phyloP scores from a whole-genome alignment of 345 rosid genomes.

The Sonneratia alba region DNA sequence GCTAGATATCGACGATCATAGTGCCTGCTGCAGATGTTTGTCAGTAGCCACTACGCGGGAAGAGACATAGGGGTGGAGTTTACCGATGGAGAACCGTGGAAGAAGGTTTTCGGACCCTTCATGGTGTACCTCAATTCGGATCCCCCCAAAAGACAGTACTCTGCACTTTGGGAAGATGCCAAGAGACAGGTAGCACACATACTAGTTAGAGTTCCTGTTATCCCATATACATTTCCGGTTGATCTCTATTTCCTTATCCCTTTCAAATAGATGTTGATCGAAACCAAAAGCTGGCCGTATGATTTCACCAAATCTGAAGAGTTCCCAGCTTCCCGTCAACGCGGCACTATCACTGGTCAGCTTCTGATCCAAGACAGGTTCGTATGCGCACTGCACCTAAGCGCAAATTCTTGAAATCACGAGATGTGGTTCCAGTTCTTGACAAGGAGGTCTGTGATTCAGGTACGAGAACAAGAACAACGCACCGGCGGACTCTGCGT shows the following conservation, averaged over 20 bases:
- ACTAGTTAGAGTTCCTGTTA: no score
- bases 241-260: background rate
- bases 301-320: conserved; percentile 19
- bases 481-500: conserved; percentile 8
- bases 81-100: conserved; percentile 28
- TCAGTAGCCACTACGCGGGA: conserved; percentile 30
- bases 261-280: conserved; percentile 15
- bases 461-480: background rate
- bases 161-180: conserved; percentile 32
- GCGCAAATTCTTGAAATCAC: background rate
- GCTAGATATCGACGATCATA: background rate
- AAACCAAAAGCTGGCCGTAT: conserved; percentile 31
- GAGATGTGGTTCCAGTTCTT: background rate
- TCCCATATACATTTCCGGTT: background rate
- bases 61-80: conserved; percentile 14
- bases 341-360: conserved; percentile 22
- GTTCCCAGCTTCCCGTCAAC: conserved; percentile 14
- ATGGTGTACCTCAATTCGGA: conserved; percentile 26
- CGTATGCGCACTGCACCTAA: background rate
- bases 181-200: conserved; percentile 20
- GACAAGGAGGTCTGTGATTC: background rate
- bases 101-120: conserved; percentile 34
- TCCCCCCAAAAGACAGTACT: background rate
- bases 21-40: conserved; percentile 22
- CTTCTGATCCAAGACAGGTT: conserved; percentile 15